Conservation (phyloP, 2,329 filamentous ascomycete species). For the Calonectria pteridis region DNA sequence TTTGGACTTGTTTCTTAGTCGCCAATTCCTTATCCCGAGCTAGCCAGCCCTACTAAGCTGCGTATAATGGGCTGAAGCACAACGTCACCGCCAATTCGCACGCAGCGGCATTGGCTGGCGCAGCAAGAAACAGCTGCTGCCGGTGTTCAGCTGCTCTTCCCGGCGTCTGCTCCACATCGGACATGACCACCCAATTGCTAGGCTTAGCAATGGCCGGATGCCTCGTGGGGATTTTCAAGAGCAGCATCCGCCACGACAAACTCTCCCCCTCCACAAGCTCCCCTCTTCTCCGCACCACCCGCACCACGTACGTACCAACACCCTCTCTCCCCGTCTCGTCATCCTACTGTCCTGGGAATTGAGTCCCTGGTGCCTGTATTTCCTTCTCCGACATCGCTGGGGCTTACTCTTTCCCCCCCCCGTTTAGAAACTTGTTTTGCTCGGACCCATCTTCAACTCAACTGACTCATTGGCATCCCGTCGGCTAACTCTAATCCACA, state of each 20-base stretch:
- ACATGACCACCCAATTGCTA: constrained; percentile 7
- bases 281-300: constrained; percentile 16
- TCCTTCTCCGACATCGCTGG: constrained; percentile 30
- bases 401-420: neutral
- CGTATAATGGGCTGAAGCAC: neutral
- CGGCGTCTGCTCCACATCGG: neutral
- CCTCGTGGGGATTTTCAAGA: constrained; percentile 5
- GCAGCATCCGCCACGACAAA: constrained; percentile 18
- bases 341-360: constrained; percentile 17
- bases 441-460: neutral
- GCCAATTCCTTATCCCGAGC: neutral
- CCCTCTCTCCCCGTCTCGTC: neutral
- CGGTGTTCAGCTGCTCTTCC: neutral
- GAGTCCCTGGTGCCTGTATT: neutral
- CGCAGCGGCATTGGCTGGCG: neutral
- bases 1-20: neutral
- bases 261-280: constrained; percentile 19
- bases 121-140: neutral
- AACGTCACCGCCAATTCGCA: neutral
- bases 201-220: constrained; percentile 7
- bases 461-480: neutral
- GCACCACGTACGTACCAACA: constrained; percentile 12
- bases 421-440: neutral
- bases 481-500: neutral
- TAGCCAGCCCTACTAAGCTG: neutral